Conservation (phyloP, 768 basidiomycete species). For the Agrocybe praecox region DNA sequence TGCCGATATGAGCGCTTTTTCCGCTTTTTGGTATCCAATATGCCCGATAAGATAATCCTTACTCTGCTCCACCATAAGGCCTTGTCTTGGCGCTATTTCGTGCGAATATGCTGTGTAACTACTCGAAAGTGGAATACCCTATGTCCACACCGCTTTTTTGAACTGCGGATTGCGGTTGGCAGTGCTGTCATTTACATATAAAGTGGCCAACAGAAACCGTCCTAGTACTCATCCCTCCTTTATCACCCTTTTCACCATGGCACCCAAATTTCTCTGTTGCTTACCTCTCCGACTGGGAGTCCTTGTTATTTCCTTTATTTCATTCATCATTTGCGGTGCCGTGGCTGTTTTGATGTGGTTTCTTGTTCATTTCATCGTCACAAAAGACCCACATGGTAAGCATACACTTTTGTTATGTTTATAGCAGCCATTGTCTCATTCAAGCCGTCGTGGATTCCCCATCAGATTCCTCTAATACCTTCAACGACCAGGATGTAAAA, state of each 20-base stretch:
- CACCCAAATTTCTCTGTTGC: slow-evolving; percentile 43
- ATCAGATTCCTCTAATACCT: slow-evolving; percentile 15
- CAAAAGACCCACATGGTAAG: slow-evolving; percentile 1
- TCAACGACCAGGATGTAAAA: slow-evolving; percentile 24
- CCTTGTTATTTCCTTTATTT: slow-evolving; percentile 39
- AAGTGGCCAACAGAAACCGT: neutral
- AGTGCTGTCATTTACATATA: slow-evolving; percentile 8
- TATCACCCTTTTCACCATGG: slow-evolving; percentile 29
- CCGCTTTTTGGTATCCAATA: too few species aligned
- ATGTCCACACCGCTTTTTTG: too few species aligned
- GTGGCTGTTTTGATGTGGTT: slow-evolving; percentile 35
- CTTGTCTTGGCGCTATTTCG: too few species aligned
- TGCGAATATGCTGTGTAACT: too few species aligned
- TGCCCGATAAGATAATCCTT: too few species aligned
- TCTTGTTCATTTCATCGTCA: neutral
- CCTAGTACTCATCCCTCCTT: neutral
- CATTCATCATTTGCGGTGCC: slow-evolving; percentile 35
- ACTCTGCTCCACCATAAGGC: too few species aligned
- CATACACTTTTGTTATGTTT: slow-evolving; percentile 20
- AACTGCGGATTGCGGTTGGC: neutral
- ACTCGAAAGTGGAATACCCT: too few species aligned
- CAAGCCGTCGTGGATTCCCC: neutral
- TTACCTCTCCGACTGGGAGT: slow-evolving; percentile 46
- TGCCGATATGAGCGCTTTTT: neutral
- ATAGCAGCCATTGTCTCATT: slow-evolving; percentile 20